These are phyloP conservation scores for Zasmidium cellare DNA, from an alignment of 2,329 filamentous ascomycete species.

Conservation along the genomic window DNA sequence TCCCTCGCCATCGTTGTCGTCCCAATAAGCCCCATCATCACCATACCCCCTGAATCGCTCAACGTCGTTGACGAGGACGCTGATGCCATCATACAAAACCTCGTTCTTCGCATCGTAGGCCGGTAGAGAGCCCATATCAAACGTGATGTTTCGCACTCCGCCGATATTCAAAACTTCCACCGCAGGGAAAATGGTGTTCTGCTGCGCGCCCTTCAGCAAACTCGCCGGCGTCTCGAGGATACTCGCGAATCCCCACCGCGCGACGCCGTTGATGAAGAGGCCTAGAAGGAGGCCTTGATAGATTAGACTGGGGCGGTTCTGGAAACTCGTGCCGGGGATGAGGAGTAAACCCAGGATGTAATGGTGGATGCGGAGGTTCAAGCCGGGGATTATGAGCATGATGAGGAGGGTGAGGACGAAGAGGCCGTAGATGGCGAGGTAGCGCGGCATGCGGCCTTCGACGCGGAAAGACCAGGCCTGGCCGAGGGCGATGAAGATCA, in stretches of 20 bases:
- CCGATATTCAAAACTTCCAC: slow-evolving; percentile 44
- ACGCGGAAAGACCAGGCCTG: slow-evolving; percentile 86
- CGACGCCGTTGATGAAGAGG: slow-evolving; percentile 90
- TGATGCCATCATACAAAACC: slow-evolving; percentile 67
- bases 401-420: slow-evolving; percentile 68
- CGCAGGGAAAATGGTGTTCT: slow-evolving; percentile 60
- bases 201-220: slow-evolving; percentile 58
- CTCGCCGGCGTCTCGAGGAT: slow-evolving; percentile 79
- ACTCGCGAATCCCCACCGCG: slow-evolving; percentile 88
- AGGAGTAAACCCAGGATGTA: slow-evolving; percentile 88
- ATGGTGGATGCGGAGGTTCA: slow-evolving; percentile 88
- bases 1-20: slow-evolving; percentile 29
- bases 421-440: slow-evolving; percentile 74
- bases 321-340: slow-evolving; percentile 83
- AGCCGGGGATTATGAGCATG: slow-evolving; percentile 69
- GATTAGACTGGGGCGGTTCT: slow-evolving; percentile 78
- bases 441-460: slow-evolving; percentile 76
- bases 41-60: slow-evolving; percentile 72
- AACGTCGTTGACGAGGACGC: slow-evolving; percentile 81
- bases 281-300: slow-evolving; percentile 90
- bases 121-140: slow-evolving; percentile 53
- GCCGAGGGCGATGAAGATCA: slow-evolving; percentile 66
- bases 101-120: slow-evolving; percentile 42
- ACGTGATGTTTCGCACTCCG: slow-evolving; percentile 62
- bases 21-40: slow-evolving; percentile 55